Percentiles rank a stretch among this genome's conserved stretches.
phyloP scores from a whole-genome alignment of 192 early-diverging fungal genomes.

The Thamnidium elegans region DNA sequence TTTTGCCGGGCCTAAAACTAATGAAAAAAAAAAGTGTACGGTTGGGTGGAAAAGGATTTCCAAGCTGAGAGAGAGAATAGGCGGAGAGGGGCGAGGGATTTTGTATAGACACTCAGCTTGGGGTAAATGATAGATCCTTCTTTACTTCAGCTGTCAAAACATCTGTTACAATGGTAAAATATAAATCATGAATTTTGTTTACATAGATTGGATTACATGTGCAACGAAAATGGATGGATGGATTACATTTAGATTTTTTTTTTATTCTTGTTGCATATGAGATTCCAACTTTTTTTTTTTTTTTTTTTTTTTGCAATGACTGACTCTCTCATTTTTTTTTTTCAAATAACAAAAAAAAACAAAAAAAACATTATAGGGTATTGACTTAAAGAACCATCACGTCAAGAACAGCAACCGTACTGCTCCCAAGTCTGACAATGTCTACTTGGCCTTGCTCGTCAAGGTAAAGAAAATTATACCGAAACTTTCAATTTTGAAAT shows the following conservation, averaged over 20 bases:
- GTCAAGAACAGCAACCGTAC: slow-evolving; percentile 89
- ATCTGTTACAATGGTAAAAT: slow-evolving; percentile 16
- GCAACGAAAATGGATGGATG: slow-evolving; percentile 1
- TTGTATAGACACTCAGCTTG: too few species aligned
- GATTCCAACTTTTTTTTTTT: neutral
- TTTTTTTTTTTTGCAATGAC: neutral
- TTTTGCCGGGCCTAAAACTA: too few species aligned
- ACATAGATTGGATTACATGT: neutral
- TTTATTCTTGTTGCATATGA: neutral
- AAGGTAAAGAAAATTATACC: slow-evolving; percentile 62
- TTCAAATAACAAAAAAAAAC: neutral
- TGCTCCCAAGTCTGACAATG: slow-evolving; percentile 90
- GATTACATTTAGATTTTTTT: neutral
- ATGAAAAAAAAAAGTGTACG: too few species aligned
- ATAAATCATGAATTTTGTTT: neutral
- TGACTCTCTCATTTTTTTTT: neutral
- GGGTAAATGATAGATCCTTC: slow-evolving; percentile 14
- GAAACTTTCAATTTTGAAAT: neutral
- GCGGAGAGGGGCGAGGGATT: too few species aligned
- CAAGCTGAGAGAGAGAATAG: too few species aligned
- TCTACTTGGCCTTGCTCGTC: slow-evolving; percentile 97
- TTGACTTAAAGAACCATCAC: slow-evolving; percentile 99
- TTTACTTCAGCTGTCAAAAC: slow-evolving; percentile 24
- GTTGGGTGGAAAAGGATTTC: too few species aligned
- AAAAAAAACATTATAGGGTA: slow-evolving; percentile 67